Percentiles rank a stretch among this genome's conserved stretches.
These are phyloP conservation scores for Fusarium liriodendri DNA, from an alignment of 2,329 filamentous ascomycete genomes.

Conservation along the genomic window DNA sequence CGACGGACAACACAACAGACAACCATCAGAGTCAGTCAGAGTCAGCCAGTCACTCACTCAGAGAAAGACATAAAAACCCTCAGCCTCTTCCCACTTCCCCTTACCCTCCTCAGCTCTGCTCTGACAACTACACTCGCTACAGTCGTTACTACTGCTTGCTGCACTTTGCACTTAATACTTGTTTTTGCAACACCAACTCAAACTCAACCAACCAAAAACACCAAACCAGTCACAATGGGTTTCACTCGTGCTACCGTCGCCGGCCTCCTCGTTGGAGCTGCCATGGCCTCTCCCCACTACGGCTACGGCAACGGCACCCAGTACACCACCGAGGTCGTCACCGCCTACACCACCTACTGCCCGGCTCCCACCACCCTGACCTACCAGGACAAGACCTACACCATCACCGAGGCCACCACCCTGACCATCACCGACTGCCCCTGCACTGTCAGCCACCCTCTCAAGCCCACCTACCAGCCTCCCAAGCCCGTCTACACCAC, in stretches of 20 bases:
- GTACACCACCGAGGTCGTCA: slow-evolving; percentile 1
- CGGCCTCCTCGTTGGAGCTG: slow-evolving; percentile 33
- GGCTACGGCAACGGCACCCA: slow-evolving; percentile 6
- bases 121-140: slow-evolving; percentile 34
- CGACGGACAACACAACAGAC: not conserved
- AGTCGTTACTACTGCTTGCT: slow-evolving; percentile 24
- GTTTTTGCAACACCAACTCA: not conserved
- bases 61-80: slow-evolving; percentile 19
- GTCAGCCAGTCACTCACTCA: not conserved
- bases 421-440: slow-evolving; percentile 67
- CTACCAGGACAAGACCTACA: slow-evolving; percentile 65
- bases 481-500: slow-evolving; percentile 6
- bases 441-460: slow-evolving; percentile 53
- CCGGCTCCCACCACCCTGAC: slow-evolving; percentile 44
- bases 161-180: slow-evolving; percentile 25
- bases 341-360: slow-evolving; percentile 55
- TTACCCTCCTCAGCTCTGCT: not conserved
- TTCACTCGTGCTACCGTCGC: slow-evolving; percentile 27
- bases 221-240: slow-evolving; percentile 23
- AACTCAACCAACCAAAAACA: not conserved
- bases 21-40: not conserved
- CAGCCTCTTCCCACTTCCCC: slow-evolving; percentile 3
- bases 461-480: slow-evolving; percentile 50
- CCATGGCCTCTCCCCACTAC: slow-evolving; percentile 13
- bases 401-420: slow-evolving; percentile 64